These are phyloP conservation scores for Psilocybe subaeruginosa DNA, from an alignment of 768 basidiomycete genomes.

Conservation along the genomic window DNA sequence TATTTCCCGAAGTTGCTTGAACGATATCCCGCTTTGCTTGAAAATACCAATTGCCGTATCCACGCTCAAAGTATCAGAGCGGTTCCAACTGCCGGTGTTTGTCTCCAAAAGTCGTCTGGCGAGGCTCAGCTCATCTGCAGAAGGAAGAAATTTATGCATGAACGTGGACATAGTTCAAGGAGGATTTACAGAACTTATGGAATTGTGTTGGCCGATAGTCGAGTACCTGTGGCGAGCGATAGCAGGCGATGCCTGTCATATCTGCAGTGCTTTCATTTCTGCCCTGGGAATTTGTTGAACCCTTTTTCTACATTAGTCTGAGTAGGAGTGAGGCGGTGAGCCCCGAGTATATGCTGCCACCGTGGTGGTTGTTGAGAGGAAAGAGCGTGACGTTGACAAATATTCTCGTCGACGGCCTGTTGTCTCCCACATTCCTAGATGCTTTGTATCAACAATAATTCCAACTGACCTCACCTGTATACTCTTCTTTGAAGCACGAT, in stretches of 20 bases:
- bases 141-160: neutral
- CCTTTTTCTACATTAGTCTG: too few species aligned
- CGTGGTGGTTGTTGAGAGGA: too few species aligned
- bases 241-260: neutral
- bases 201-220: too few species aligned
- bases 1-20: slow-evolving; percentile 13
- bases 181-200: too few species aligned
- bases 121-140: slow-evolving; percentile 5
- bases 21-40: slow-evolving; percentile 9
- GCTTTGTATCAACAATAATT: too few species aligned
- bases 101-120: slow-evolving; percentile 4
- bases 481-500: neutral
- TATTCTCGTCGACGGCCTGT: too few species aligned
- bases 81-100: slow-evolving; percentile 5
- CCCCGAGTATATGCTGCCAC: too few species aligned
- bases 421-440: too few species aligned
- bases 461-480: too few species aligned
- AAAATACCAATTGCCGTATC: slow-evolving; percentile 15
- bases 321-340: too few species aligned
- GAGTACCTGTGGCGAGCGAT: neutral
- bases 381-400: too few species aligned
- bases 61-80: slow-evolving; percentile 5
- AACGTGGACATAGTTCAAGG: neutral
- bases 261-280: neutral
- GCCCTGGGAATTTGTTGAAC: too few species aligned